Evolutionary conservation across 2,329 filamentous ascomycete species (phyloP).

Genomic region (Penicillium italicum): DNA sequence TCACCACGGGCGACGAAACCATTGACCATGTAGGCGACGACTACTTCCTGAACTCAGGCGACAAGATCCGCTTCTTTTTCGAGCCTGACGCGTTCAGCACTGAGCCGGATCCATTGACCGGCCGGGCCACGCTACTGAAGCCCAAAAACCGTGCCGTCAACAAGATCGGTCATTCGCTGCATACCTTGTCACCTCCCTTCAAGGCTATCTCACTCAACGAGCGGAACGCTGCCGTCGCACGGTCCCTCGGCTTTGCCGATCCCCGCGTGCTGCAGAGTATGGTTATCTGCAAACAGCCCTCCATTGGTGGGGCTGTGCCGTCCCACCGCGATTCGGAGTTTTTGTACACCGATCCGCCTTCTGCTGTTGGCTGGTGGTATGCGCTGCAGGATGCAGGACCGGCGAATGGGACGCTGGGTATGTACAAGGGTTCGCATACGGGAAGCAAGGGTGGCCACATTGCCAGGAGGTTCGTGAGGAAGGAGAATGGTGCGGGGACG

Average conservation of each 20-base stretch:
- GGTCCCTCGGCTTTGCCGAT: constrained; percentile 68
- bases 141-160: constrained; percentile 85
- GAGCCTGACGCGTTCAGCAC: constrained; percentile 79
- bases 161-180: constrained; percentile 77
- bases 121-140: constrained; percentile 62
- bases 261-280: constrained; percentile 85
- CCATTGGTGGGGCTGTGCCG: constrained; percentile 87
- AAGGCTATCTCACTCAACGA: constrained; percentile 47
- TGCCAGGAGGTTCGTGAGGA: constrained; percentile 70
- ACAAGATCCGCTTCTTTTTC: constrained; percentile 95
- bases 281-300: constrained; percentile 97
- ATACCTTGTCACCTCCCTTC: constrained; percentile 66
- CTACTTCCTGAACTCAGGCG: constrained; percentile 86
- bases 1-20: constrained; percentile 73
- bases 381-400: constrained; percentile 86
- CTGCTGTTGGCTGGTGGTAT: constrained; percentile 95
- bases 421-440: constrained; percentile 73
- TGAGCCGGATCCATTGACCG: constrained; percentile 39
- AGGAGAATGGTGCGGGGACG: constrained; percentile 52
- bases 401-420: constrained; percentile 84
- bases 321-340: constrained; percentile 93
- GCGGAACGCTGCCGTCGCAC: constrained; percentile 62
- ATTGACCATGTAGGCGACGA: constrained; percentile 83
- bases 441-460: constrained; percentile 61
- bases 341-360: constrained; percentile 82